Evolutionary conservation across 2,329 filamentous ascomycete species (phyloP).

Genomic region (Cladosporium austrohemisphaericum): DNA sequence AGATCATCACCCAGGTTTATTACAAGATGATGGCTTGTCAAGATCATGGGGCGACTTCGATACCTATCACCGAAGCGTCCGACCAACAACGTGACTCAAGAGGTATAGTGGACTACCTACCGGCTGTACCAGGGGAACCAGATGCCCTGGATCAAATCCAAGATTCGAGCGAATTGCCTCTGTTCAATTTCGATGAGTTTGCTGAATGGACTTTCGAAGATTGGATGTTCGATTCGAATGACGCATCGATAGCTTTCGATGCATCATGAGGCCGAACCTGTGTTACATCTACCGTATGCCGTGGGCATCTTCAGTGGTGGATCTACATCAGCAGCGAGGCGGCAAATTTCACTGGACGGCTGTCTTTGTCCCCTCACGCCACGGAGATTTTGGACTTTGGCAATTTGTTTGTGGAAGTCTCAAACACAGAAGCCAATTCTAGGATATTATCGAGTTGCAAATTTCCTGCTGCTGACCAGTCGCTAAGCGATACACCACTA

Average conservation of each 20-base stretch:
- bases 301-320: not conserved
- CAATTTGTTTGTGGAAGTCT: no score
- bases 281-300: no score
- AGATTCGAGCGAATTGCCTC: conserved; percentile 3
- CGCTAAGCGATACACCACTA: no score
- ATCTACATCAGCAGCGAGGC: not conserved
- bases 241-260: conserved; percentile 14
- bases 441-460: no score
- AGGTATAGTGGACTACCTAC: conserved; percentile 18
- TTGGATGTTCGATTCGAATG: conserved; percentile 26
- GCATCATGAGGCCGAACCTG: not conserved
- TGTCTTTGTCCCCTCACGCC: no score
- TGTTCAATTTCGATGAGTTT: conserved; percentile 30
- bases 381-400: no score
- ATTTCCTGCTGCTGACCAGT: no score
- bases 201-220: conserved; percentile 32
- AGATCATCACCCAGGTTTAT: conserved; percentile 27
- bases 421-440: no score
- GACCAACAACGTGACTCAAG: not conserved
- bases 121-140: conserved; percentile 1
- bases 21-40: conserved; percentile 34
- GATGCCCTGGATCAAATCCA: not conserved
- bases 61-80: not conserved
- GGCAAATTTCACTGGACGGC: no score
- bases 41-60: conserved; percentile 18